Evolutionary conservation across 768 basidiomycete genomes (phyloP), one percentile per base, ranked within the genome.

Genomic region (Holtermannia corniformis): DNA sequence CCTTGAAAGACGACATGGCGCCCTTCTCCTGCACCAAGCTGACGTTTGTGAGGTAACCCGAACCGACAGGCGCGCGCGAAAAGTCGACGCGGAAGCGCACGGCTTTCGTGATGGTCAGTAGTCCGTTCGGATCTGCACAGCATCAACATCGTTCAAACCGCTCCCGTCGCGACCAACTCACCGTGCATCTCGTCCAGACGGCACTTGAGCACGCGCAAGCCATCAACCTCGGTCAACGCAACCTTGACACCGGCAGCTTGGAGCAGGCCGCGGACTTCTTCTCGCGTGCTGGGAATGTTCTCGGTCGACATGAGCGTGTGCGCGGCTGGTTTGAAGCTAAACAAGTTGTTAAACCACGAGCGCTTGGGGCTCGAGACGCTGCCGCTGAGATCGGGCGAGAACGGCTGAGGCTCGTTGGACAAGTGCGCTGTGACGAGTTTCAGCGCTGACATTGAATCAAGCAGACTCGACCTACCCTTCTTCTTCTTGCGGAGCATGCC

Each of bases 21-120:
- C 93, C 93, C 70, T 83, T 90, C 75, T 95, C 91, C 59, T 87
- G 83, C 13, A 86, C 77, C 47, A 93, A 67, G 16, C 78, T 75
- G 59, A 93, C 71, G 32, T 77, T 76, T 12, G 84, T 80, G 55
- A 77, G 74, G 73, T 77, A 82, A 56, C 75, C 80, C 5, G 63
- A 56, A n/a, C 57, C 53, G 14, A 59, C 54, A 43, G 73, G 78
- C 3, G 70, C 68, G 22, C 65, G 50, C 27, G 79, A 76, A 60
- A 91, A 76, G 65, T 93, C 89, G 28, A 91, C 84, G 52, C 84
- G 80, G 76, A 97, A 96, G 59, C 81, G 81, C 32, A 84, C 82
- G 20, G 82, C 78, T 68, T 87, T 92, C 57, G 80, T 66, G 25
- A 78, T 72, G 4, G 77, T 74, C 72, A 80, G 75, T 14, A 78